Base-by-base conservation (phyloP, 2,329 filamentous ascomycete genomes). In the Trichoderma citrinoviride region DNA sequence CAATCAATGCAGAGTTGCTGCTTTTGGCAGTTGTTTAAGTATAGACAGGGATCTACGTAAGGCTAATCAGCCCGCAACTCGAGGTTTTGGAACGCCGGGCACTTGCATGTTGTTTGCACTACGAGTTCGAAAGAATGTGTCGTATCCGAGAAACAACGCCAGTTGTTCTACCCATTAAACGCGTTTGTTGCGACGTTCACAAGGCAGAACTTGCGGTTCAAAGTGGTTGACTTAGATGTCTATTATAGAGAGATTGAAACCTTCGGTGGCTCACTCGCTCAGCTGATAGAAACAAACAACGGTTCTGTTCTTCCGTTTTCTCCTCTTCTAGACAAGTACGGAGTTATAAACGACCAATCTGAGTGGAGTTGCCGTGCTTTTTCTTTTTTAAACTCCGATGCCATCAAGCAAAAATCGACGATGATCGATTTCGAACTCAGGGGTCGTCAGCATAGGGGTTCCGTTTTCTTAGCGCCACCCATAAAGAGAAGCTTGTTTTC, bases 401-500 rank as follows among this genome's bases (percentile, higher is more conserved):
- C 46, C 5, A 50, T 25, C 29, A 37, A 29, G 23, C 33, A 17
- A 61, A 23, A 29, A 6, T 10, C 2, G 57, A 23, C 19, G 27
- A 29, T 25, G 56, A 61, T 61, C 57, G 46, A 19, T 46, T 29
- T 40, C 7, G 17, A 27, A 40, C 43, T 61, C 47, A 61, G 57
- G 57, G 57, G 57, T n/a, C 17, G 57, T 50, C 44, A 33, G 53
- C 55, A 44, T n/a, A n/a, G n/a, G n/a, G 33, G n/a, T 19, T 10
- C 19, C 12, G 3, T 19, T 29, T 43, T 37, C 21, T 27, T 61
- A 7, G 29, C 57, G 57, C 43, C 52, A 61, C 47, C n/a, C 57
- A 44, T 61, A 61, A 50, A 40, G 29, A 61, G 46, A 50, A 50
- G 57, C 57, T 61, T 61, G 46, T 61, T 61, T 61, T 53, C 52